Base-by-base conservation (phyloP, 306 rosid genomes). In the Lablab purpureus region DNA sequence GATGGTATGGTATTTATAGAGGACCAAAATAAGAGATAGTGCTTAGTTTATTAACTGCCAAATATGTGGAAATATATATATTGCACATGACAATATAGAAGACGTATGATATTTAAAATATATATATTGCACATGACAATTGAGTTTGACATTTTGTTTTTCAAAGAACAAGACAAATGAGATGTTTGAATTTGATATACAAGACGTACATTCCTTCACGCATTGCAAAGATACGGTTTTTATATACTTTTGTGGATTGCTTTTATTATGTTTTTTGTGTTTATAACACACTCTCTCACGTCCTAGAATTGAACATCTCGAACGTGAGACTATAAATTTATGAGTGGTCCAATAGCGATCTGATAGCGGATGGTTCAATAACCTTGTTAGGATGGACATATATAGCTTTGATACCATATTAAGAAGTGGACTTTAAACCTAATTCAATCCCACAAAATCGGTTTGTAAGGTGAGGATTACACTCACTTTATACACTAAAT, bases 91-190 rank as follows among this genome's bases (percentile, higher is more conserved):
- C 15, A 55, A 55, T 55, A 22, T 55, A 22, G 32, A 55, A 55
- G 30, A 54, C 52, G 52, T 14, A 15, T 4, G 19, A 17, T 15
- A 4, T 15, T 47, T 14, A 47, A 14, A 17, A 49, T 15, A 3
- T 2, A 8, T 37, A 17, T 17, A 49, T 49, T 49, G 19, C 54
- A 49, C 54, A 49, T 51, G 22, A 18, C 56, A 51, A 50, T 21
- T 55, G 60, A 54, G 30, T 55, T 15, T 10, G 3, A 22, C 62
- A 10, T 55, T 51, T 51, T 51, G 0, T 52, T 52, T 17, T 71
- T 68, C 5, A 36, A 69, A 67, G 55, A 75, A 75, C 1, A 70
- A 13, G 67, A 75, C 80, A 83, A 77, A 41, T 34, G 32, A 8
- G 34, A 50, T 14, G 62, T 76, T 62, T 62, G 78, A 60, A 83